Evolutionary conservation across 1,139 yeast genomes (phyloP).

Genomic region (Geotrichum reessii): DNA sequence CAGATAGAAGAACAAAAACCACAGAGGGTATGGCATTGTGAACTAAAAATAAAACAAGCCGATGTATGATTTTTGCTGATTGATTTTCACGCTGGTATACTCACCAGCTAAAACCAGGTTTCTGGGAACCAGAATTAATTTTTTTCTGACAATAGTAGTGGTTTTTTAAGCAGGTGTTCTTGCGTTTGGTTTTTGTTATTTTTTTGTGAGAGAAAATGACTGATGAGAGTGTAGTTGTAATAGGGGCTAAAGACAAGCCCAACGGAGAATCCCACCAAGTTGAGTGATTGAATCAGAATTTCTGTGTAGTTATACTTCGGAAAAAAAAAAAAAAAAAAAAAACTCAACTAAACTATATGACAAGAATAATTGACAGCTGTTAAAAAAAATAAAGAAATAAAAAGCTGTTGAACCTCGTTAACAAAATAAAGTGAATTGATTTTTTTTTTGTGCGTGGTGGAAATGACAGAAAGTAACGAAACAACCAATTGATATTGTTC

Average conservation of each 20-base stretch:
- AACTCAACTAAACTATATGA: no score
- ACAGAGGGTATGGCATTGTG: constrained; percentile 8
- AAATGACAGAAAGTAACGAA: background rate
- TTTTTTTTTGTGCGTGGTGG: background rate
- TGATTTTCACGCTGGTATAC: background rate
- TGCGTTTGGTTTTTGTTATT: background rate
- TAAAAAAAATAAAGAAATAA: no score
- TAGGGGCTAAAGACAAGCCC: background rate
- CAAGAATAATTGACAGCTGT: background rate
- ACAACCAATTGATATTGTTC: background rate
- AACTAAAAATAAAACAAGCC: background rate
- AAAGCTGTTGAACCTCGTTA: no score
- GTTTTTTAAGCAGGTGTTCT: background rate
- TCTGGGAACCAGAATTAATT: background rate
- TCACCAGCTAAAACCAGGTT: background rate
- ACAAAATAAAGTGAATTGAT: no score
- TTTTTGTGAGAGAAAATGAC: background rate
- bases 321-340: no score
- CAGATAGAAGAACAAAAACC: constrained; percentile 43
- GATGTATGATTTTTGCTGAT: background rate
- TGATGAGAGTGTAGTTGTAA: background rate
- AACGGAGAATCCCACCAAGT: background rate
- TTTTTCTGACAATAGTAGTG: background rate
- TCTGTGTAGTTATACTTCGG: background rate
- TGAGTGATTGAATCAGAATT: background rate